Evolutionary conservation across 306 rosid species (phyloP), one percentile per base, ranked within the genome.

Genomic region (Lathyrus aphaca): DNA sequence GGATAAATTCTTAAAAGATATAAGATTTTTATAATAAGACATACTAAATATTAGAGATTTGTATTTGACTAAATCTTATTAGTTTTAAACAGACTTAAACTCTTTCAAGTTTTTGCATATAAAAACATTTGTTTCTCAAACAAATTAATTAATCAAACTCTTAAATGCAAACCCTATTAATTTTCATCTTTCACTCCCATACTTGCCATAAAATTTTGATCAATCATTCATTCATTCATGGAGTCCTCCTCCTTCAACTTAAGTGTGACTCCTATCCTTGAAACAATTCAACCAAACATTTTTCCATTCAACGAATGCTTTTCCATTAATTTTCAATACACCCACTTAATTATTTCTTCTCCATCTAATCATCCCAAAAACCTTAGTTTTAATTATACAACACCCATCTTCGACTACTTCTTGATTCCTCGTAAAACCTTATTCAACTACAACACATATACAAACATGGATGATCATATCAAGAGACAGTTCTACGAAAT

Each of bases 221-320:
- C 58, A 51, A 25, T n/a, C n/a, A n/a, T n/a, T n/a, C n/a, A n/a
- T n/a, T 51, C 29, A 19, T 50, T 50, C n/a, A 53, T 53, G 58
- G 58, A 21, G n/a, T n/a, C n/a, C 7, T 53, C 58, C 14, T 51
- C 30, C 57, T 50, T 50, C 6, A 11, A 10, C 30, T 3, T 6
- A 51, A 8, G 2, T 0, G 57, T 18, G 13, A 3, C 3, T 50
- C 56, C 12, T 1, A 10, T 8, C 13, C 5, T 8, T 17, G 2
- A 18, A 50, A 14, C 27, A 10, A 50, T 8, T 0, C 8, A 4
- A 18, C 6, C 1, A 18, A 4, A 18, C 0, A 3, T 0, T 50
- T 27, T 25, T 50, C 18, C 6, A 3, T 50, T 18, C 14, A 11
- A 51, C 19, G 58, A 12, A 19, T 51, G 0, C 3, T 4, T 4